Base-by-base conservation (phyloP, 2,329 filamentous ascomycete genomes). In the Paraconiothyrium sp. region DNA sequence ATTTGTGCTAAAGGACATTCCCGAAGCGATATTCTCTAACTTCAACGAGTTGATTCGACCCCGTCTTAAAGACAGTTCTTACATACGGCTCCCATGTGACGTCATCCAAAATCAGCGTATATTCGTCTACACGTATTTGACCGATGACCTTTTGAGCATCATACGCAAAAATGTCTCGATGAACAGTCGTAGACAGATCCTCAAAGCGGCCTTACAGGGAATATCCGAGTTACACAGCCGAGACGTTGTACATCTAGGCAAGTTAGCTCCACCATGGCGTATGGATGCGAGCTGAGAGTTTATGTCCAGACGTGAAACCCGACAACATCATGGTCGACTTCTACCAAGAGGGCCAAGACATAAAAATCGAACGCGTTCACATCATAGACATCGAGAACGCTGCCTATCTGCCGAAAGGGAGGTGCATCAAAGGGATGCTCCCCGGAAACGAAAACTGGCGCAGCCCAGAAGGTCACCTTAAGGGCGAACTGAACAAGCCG, bases 321-420 rank as follows among this genome's bases (percentile, higher is more conserved):
- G 67, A 76, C 58, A 75, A 77, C 49, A 61, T 77, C 44, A 57
- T 76, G 67, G 64, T 72, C 35, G 48, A 73, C 46, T 65, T 51
- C 58, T 63, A 51, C 24, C 10, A 67, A 6, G 61, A 49, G 16
- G 58, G 54, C 9, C 6, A 66, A 55, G 59, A 66, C 1, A 47
- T 67, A 1, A 50, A 57, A 32, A 46, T 74, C 20, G 63, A 73
- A 41, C 37, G 63, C 48, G 72, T 72, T 1, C 68, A 73, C 39
- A 46, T 77, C 27, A 65, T 59, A 22, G 74, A 76, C 58, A 58
- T 77, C 27, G 72, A 77, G 52, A 76, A 76, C 61, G 73, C 76
- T 11, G 77, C 77, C 10, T 70, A 79, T 63, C 66, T 80, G 22
- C 76, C 76, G 1, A 68, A 73, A 59, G 66, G 67, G 6, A 70